These are phyloP conservation scores for baker's yeast (Saccharomyces cerevisiae) DNA, from an alignment of 805 yeast species.

Conservation along the genomic window DNA sequence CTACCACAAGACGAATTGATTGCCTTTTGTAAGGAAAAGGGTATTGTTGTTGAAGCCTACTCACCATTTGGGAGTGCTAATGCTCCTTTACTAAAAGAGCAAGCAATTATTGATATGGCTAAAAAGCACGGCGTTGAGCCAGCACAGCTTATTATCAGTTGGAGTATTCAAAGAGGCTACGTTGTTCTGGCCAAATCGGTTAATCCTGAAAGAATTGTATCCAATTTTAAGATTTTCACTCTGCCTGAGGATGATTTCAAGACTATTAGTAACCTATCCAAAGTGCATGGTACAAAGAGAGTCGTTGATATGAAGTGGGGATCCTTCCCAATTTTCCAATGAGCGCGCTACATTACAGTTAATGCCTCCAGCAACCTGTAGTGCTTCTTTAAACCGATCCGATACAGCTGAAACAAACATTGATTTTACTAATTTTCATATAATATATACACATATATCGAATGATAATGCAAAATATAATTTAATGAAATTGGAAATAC, in stretches of 20 bases:
- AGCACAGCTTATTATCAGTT: slow-evolving; percentile 47
- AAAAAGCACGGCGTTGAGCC: slow-evolving; percentile 34
- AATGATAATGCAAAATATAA: neutral
- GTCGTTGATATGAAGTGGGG: slow-evolving; percentile 21
- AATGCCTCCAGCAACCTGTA: neutral
- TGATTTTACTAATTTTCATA: neutral
- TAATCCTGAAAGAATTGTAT: slow-evolving; percentile 36
- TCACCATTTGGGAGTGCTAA: slow-evolving; percentile 64
- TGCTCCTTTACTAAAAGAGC: slow-evolving; percentile 44
- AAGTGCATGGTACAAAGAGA: slow-evolving; percentile 27
- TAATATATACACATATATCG: neutral
- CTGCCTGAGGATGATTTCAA: slow-evolving; percentile 33
- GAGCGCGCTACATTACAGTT: neutral
- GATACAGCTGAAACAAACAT: neutral
- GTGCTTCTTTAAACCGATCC: neutral
- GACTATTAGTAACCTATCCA: slow-evolving; percentile 22
- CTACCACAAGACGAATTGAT: slow-evolving; percentile 56
- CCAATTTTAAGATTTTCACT: slow-evolving; percentile 28
- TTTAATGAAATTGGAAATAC: neutral
- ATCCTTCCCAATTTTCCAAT: slow-evolving; percentile 21
- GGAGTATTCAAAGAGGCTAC: slow-evolving; percentile 51
- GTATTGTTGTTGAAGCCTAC: slow-evolving; percentile 61
- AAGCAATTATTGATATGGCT: slow-evolving; percentile 37
- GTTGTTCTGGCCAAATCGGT: slow-evolving; percentile 47
- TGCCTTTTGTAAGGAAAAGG: slow-evolving; percentile 43